Evolutionary conservation across 768 basidiomycete species (phyloP).

Genomic region (Collybiopsis confluens): DNA sequence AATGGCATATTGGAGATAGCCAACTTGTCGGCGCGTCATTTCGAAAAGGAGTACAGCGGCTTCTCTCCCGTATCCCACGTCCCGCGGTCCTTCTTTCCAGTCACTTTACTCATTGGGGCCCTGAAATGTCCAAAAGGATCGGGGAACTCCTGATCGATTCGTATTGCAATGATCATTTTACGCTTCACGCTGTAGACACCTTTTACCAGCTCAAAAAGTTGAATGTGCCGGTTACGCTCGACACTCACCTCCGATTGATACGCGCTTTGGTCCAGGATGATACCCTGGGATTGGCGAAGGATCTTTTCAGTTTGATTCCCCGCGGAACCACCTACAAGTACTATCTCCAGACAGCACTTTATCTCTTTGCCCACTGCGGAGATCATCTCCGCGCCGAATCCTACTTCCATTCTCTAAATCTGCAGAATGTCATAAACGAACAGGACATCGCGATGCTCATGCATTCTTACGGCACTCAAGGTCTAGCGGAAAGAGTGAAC

Average conservation of each 20-base stretch:
- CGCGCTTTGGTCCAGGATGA: slow-evolving; percentile 38
- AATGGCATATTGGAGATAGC: slow-evolving; percentile 6
- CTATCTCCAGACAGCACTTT: slow-evolving; percentile 42
- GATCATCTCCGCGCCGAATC: slow-evolving; percentile 38
- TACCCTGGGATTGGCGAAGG: slow-evolving; percentile 38
- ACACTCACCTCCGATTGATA: slow-evolving; percentile 31
- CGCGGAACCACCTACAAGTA: slow-evolving; percentile 14
- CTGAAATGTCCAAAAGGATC: slow-evolving; percentile 22
- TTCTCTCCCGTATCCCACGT: slow-evolving; percentile 27
- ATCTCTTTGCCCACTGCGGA: slow-evolving; percentile 50
- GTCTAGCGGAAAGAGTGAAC: slow-evolving; percentile 35
- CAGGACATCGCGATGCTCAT: slow-evolving; percentile 43
- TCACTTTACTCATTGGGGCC: slow-evolving; percentile 17
- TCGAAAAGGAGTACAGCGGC: slow-evolving; percentile 19
- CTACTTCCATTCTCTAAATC: slow-evolving; percentile 34
- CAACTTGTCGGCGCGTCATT: slow-evolving; percentile 18
- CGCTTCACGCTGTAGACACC: slow-evolving; percentile 36
- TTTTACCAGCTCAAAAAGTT: slow-evolving; percentile 35
- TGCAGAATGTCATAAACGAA: slow-evolving; percentile 19
- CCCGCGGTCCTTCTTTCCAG: slow-evolving; percentile 22
- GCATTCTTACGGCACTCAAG: slow-evolving; percentile 49
- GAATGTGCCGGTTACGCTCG: slow-evolving; percentile 22
- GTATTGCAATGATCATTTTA: slow-evolving; percentile 26
- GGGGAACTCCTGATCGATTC: slow-evolving; percentile 40
- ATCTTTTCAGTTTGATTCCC: slow-evolving; percentile 32